Evolutionary conservation across 1,284 basidiomycete genomes (phyloP), one percentile per base, ranked within the genome.

Genomic region (Xerocomus minutiporus): DNA sequence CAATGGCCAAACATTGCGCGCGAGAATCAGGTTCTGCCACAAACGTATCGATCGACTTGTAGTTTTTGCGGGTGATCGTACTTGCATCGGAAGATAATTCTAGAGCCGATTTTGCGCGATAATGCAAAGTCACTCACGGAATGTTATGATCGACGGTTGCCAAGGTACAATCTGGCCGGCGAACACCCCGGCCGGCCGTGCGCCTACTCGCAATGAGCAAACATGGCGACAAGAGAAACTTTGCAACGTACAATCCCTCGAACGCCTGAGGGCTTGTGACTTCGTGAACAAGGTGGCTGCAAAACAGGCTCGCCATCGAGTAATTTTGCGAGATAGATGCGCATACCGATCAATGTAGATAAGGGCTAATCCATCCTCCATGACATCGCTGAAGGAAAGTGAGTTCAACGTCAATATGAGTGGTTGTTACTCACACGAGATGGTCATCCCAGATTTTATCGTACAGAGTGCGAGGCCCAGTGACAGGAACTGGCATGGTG

Each of bases 371-470:
- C 92, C 94, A 65, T 92, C 85, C 46, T 90, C 86, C 60, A 88
- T 83, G 60, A 81, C 71, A 65, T 88, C 81, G 46, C 88, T 91
- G 62, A 41, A 59, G 51, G 56, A 36, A 35, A 46, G 40, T 67
- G 26, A 66, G 59, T 46, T 51, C 29, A 45, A 51, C 23, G 46
- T 55, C 40, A 34, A 42, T 38, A 50, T 43, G 29, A 35, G 39
- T 35, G 40, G 47, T 36, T 46, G 58, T 48, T 32, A 75, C 85
- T 58, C 63, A 91, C 88, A 97, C 88, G 65, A 95, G 82, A 73
- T 97, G 93, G 71, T 96, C 92, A 61, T 96, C 92, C 84, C 91
- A 97, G 61, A 97, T 92, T 76, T 96, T 96, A 75, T 96, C 93
- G 74, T 96, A 95, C 36, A 96, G 77, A 44, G 93, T 96, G 59